Percentiles rank a stretch among this genome's conserved stretches.
These are phyloP conservation scores for Vitis amurensis DNA, from an alignment of 164 flowering plant genomes.

Conservation along the genomic window DNA sequence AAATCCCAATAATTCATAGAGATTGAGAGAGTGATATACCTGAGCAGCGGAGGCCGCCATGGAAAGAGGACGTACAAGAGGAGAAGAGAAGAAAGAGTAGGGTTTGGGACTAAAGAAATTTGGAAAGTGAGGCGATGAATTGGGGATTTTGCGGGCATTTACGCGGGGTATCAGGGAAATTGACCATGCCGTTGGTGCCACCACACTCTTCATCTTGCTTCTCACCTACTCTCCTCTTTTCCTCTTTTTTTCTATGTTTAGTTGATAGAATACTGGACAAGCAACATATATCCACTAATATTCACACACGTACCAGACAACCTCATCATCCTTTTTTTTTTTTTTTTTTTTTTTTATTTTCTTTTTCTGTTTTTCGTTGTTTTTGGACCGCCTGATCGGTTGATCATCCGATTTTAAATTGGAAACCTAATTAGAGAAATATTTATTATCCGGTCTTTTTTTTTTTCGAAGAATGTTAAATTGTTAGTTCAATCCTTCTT, in stretches of 20 bases:
- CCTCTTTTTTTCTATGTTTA: background rate
- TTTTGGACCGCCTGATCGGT: too few relatives aligned
- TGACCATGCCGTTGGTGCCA: background rate
- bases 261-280: too few relatives aligned
- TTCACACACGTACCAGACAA: too few relatives aligned
- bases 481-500: too few relatives aligned
- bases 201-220: conserved; percentile 22
- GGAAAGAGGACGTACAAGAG: conserved; percentile 16
- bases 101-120: background rate
- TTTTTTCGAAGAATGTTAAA: too few relatives aligned
- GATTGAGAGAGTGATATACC: conserved; percentile 14
- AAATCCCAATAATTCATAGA: background rate
- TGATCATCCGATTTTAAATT: too few relatives aligned
- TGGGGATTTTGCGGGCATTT: conserved; percentile 8
- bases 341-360: too few relatives aligned
- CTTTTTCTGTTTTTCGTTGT: too few relatives aligned
- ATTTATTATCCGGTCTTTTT: too few relatives aligned
- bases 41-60: conserved; percentile 46
- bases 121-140: conserved; percentile 2
- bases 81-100: background rate
- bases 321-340: too few relatives aligned
- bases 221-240: background rate
- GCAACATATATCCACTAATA: too few relatives aligned
- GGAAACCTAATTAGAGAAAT: too few relatives aligned
- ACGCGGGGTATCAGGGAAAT: conserved; percentile 7